Evolutionary conservation across 2,329 filamentous ascomycete genomes (phyloP).

Genomic region (Pyricularia pennisetigena): DNA sequence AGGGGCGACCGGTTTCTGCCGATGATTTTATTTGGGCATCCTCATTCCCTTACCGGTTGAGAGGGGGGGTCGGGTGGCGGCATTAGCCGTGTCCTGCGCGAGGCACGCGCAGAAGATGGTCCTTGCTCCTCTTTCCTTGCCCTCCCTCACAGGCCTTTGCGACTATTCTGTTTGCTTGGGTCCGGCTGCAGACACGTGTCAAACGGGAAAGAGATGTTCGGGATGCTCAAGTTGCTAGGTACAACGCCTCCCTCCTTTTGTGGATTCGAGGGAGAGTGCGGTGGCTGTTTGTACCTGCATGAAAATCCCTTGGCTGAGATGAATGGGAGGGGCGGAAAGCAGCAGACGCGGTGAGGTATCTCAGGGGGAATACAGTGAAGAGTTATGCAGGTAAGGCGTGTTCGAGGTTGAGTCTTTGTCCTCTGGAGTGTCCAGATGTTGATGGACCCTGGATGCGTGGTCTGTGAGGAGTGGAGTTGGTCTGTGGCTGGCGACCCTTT

Average conservation of each 20-base stretch:
- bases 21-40: background rate
- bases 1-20: background rate
- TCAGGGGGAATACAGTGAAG: background rate
- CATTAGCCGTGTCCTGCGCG: background rate
- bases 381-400: background rate
- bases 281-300: background rate
- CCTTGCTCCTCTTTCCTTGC: background rate
- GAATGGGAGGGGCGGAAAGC: background rate
- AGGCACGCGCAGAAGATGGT: background rate
- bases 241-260: background rate
- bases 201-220: background rate
- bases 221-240: background rate
- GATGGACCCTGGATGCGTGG: background rate
- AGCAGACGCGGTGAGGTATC: background rate
- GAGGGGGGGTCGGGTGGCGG: background rate
- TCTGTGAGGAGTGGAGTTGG: background rate
- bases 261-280: background rate
- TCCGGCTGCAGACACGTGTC: background rate
- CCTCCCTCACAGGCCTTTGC: background rate
- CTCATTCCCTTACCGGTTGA: too few relatives aligned
- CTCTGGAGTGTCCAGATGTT: background rate
- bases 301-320: background rate
- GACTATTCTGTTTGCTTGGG: background rate
- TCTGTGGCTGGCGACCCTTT: background rate
- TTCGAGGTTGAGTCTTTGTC: background rate